Evolutionary conservation across 441 rosid genomes (phyloP).

Genomic region (Corymbia citriodora): DNA sequence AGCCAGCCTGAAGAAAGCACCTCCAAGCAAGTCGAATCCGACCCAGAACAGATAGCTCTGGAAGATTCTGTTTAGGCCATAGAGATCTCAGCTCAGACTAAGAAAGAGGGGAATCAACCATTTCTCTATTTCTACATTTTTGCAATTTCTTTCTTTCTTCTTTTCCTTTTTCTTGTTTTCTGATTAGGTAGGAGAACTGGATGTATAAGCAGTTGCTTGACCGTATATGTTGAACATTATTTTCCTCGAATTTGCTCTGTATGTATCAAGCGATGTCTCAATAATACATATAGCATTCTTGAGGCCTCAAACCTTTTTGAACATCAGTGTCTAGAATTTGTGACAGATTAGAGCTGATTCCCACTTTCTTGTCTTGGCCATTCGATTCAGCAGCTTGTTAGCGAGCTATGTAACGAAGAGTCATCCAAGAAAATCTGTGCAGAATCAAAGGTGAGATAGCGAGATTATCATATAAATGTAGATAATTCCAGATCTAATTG

Average conservation of each 20-base stretch:
- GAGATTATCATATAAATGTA: background rate
- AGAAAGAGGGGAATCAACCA: slow-evolving; percentile 16
- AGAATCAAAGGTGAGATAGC: background rate
- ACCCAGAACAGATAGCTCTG: slow-evolving; percentile 37
- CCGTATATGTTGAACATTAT: background rate
- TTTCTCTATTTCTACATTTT: slow-evolving; percentile 30
- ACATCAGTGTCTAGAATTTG: background rate
- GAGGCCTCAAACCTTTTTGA: background rate
- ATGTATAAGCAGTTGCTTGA: background rate
- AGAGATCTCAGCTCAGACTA: slow-evolving; percentile 16
- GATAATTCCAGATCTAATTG: background rate
- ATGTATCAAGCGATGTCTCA: background rate
- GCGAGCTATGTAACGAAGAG: background rate
- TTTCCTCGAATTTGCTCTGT: background rate
- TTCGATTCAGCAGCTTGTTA: background rate
- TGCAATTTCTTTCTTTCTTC: slow-evolving; percentile 13
- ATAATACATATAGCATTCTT: background rate
- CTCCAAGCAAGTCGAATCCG: slow-evolving; percentile 49
- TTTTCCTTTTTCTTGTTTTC: slow-evolving; percentile 1
- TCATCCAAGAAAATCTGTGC: background rate
- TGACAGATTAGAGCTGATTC: background rate
- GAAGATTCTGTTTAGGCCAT: background rate
- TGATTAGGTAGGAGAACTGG: slow-evolving; percentile 10
- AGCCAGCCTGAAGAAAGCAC: slow-evolving; percentile 41
- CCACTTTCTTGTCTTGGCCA: background rate